Evolutionary conservation across 140 eudicot species (phyloP).

Genomic region (Cichorium intybus): DNA sequence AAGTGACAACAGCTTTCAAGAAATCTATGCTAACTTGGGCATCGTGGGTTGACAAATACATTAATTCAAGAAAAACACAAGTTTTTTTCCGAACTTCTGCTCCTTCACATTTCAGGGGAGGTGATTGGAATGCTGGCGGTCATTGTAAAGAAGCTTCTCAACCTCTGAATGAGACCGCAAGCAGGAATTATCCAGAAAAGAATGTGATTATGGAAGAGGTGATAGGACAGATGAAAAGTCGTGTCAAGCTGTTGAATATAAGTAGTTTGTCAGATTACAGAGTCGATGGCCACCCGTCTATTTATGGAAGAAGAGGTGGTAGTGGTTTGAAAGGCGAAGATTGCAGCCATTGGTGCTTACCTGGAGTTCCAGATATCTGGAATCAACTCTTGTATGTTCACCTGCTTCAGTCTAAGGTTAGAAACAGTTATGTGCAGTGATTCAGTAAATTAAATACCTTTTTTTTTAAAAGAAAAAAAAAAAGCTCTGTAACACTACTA

Average conservation of each 20-base stretch:
- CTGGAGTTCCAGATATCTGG: conserved; percentile 97
- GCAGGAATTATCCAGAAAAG: conserved; percentile 36
- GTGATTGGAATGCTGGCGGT: conserved; percentile 91
- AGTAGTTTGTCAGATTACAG: conserved; percentile 73
- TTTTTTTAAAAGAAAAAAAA: no score
- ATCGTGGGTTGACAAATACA: conserved; percentile 83
- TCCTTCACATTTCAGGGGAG: conserved; percentile 93
- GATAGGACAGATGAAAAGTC: conserved; percentile 60
- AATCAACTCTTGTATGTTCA: conserved; percentile 67
- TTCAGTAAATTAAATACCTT: neutral
- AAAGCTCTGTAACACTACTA: no score
- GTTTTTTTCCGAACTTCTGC: conserved; percentile 81
- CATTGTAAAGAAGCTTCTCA: conserved; percentile 76
- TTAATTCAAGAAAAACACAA: conserved; percentile 59
- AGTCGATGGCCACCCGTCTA: conserved; percentile 89
- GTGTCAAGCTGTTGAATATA: conserved; percentile 59
- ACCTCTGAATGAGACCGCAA: conserved; percentile 50
- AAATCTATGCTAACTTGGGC: conserved; percentile 80
- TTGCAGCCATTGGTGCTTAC: conserved; percentile 99
- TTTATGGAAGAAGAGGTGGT: conserved; percentile 57
- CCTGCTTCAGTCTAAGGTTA: conserved; percentile 35
- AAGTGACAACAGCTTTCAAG: conserved; percentile 62
- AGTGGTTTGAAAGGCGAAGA: conserved; percentile 56
- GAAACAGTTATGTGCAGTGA: conserved; percentile 21
- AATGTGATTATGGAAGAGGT: conserved; percentile 55